Base-by-base conservation (phyloP, 2,329 filamentous ascomycete genomes). In the Mollisiaceae sp. region DNA sequence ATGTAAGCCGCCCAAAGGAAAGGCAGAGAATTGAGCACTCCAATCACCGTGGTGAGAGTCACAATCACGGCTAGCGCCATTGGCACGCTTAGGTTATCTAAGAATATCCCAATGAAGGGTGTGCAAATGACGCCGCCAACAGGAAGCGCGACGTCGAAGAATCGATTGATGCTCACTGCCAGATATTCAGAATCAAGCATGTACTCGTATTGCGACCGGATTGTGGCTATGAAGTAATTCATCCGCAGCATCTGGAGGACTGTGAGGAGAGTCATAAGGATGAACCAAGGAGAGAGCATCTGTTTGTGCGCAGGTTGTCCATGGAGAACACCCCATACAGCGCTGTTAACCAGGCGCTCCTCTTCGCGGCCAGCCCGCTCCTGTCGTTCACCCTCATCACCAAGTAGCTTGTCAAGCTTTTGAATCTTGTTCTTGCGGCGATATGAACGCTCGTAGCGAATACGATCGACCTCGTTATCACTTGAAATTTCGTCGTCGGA, bases 141-240 rank as follows among this genome's bases (percentile, higher is more conserved):
- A 43, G 63, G 63, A 12, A 65, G 52, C 1, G 63, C 63, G 18
- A 65, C 60, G 32, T 65, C 59, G 43, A 65, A 65, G 24, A 65
- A 55, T 8, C 35, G 54, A 24, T 65, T 65, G 35, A 65, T 59
- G 11, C 14, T 39, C 9, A 50, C 47, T 0, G 63, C 63, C 45
- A 65, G 15, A 27, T 11, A n/a, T 50, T 65, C 63, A 9, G 63
- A 65, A 12, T 45, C 55, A 22, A 65, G 59, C 63, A 65, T 62
- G 27, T 59, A 65, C 18, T 62, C 63, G 20, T 65, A 65, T 36
- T 65, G 63, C 2, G 58, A 54, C 15, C 63, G 63, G 12, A 65
- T 59, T 1, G 63, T 65, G 18, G 63, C 63, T 8, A 65, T 65
- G 45, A 62, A 65, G 38, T 65, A 65, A 62, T 65, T 65, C 63